These are phyloP conservation scores for Geranium rotundifolium DNA, from an alignment of 345 rosid species.

Conservation along the genomic window DNA sequence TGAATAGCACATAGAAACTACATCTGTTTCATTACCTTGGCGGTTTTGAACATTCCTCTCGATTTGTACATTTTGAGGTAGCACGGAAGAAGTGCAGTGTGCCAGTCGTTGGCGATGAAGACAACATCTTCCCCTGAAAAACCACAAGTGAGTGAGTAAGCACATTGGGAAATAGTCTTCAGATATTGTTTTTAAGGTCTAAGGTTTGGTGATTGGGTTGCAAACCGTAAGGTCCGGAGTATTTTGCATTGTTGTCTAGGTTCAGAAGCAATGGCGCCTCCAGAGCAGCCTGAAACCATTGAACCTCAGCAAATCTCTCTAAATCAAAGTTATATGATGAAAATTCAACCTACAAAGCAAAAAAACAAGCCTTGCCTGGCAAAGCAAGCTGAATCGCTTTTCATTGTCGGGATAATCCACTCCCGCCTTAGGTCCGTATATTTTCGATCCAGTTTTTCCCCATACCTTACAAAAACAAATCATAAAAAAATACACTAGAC, in stretches of 20 bases:
- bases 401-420: constrained; percentile 75
- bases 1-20: too few species aligned
- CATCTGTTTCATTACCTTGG: constrained; percentile 41
- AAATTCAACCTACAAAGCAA: neutral
- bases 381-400: constrained; percentile 72
- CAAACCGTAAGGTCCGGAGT: constrained; percentile 90
- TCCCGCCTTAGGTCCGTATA: constrained; percentile 80
- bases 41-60: constrained; percentile 49
- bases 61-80: constrained; percentile 67
- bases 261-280: constrained; percentile 82
- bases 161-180: neutral
- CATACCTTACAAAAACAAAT: constrained; percentile 33
- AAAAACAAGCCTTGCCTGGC: constrained; percentile 34
- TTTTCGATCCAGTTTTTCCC: constrained; percentile 85
- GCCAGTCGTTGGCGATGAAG: constrained; percentile 92
- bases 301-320: neutral
- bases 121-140: constrained; percentile 71
- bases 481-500: too few species aligned
- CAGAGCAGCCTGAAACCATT: constrained; percentile 65
- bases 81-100: constrained; percentile 86
- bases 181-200: neutral
- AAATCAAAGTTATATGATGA: neutral
- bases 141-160: too few species aligned
- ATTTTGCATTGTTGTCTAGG: constrained; percentile 35
- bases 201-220: neutral